A percentile compares a stretch with the other conserved stretches of the same genome.
phyloP scores from a whole-genome alignment of 257 asterid genomes.

The Asclepias syriaca region DNA sequence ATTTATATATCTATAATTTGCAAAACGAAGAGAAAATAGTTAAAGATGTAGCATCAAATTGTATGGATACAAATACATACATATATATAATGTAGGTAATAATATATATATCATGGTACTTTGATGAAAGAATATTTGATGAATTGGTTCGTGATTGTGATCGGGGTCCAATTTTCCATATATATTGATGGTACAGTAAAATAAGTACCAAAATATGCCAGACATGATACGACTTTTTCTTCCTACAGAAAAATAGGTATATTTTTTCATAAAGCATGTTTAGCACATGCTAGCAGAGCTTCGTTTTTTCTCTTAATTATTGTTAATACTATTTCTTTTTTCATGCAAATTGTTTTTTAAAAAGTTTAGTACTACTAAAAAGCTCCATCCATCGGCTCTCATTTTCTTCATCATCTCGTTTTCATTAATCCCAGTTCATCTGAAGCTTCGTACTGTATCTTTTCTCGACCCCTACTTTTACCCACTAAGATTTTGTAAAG shows the following conservation, averaged over 20 bases:
- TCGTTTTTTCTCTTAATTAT: neutral
- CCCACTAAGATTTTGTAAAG: no score
- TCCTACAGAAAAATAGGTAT: no score
- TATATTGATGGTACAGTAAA: no score
- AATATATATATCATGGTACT: neutral
- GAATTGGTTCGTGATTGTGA: neutral
- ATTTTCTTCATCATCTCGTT: neutral
- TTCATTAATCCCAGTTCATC: no score
- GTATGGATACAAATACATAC: neutral
- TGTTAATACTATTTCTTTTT: neutral
- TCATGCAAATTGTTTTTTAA: neutral
- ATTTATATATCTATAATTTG: neutral
- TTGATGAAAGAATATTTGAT: neutral
- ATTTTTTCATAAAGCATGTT: conserved; percentile 1
- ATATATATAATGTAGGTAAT: neutral
- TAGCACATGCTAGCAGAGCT: neutral
- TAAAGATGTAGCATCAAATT: neutral
- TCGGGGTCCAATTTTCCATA: neutral
- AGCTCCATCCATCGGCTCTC: no score
- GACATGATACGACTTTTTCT: neutral
- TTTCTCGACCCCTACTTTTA: no score
- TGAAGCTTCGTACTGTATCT: no score
- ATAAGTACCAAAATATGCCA: neutral
- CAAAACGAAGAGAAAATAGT: neutral
- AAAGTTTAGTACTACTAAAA: no score